Evolutionary conservation across 108 stramenopile species (phyloP), one percentile per base, ranked within the genome.

Genomic region (Pseudonitzschia multiseries): DNA sequence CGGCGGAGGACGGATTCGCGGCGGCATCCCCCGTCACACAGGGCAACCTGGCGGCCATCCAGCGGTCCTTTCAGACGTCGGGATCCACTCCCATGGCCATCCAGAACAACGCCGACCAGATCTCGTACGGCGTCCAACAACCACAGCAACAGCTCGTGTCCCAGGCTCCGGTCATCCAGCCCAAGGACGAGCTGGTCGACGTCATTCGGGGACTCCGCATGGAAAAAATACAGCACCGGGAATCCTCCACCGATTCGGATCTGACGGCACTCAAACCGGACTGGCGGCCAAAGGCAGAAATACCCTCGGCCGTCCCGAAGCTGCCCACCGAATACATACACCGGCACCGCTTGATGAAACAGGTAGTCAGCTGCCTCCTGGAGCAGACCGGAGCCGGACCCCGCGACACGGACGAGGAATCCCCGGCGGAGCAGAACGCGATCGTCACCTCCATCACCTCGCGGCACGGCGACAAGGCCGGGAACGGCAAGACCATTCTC

Each of bases 251-350:
- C 14, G 87, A 71, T 20, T 74, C 52, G 29, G 77, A 86, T 64
- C 57, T 86, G 31, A 72, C 81, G 27, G 87, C 87, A 56, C 76
- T 93, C 24, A 90, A 90, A 71, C 89, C 89, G 2, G 88, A 90
- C 69, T 94, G 91, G 85, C 75, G 78, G 22, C 86, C 89, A 48
- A 94, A 94, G 73, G 93, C 93, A 0, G 93, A 94, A 36, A 90
- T 94, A 66, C 93, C 93, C 20, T 76, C 86, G 20, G 72, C 93
- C 0, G 93, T 93, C 5, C 93, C 93, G 0, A 93, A 91, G 52
- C 75, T 93, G 28, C 93, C 93, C 12, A 83, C 81, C 27, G 93
- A 93, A 72, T 93, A 93, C 71, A 91, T 93, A 69, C 93, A 93
- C 72, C 78, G 93, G 4, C 93, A 94, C 83, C 84, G 90, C 15